Evolutionary conservation across 75 land plant genomes (phyloP).

Genomic region (Ceratopteris richardii): DNA sequence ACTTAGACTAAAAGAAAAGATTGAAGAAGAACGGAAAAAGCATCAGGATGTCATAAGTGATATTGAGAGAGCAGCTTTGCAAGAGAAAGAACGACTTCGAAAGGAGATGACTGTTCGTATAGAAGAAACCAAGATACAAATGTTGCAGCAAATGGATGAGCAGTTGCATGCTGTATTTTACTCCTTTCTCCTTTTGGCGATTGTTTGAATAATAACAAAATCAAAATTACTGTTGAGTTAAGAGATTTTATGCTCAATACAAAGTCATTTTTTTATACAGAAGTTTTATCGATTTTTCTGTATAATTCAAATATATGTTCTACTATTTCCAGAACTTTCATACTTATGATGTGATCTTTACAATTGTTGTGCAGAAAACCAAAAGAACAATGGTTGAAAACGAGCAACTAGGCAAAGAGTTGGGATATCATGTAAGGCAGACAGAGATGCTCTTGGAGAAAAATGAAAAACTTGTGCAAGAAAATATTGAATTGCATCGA

Average conservation of each 20-base stretch:
- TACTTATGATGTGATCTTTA: too few species aligned
- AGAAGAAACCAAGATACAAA: slow-evolving; percentile 23
- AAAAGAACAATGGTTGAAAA: slow-evolving; percentile 34
- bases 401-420: slow-evolving; percentile 24
- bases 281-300: neutral
- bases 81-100: slow-evolving; percentile 20
- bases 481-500: slow-evolving; percentile 18
- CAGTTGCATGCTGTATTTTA: slow-evolving; percentile 27
- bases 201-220: too few species aligned
- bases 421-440: slow-evolving; percentile 25
- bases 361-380: slow-evolving; percentile 28
- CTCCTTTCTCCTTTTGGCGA: neutral
- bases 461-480: slow-evolving; percentile 25
- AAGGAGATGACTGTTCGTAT: slow-evolving; percentile 26
- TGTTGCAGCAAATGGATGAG: slow-evolving; percentile 25
- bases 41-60: slow-evolving; percentile 23
- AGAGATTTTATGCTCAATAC: too few species aligned
- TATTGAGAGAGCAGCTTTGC: slow-evolving; percentile 20
- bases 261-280: too few species aligned
- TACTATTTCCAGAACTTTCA: neutral
- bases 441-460: slow-evolving; percentile 19
- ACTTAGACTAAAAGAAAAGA: slow-evolving; percentile 12
- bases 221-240: too few species aligned
- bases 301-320: neutral
- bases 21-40: slow-evolving; percentile 19